Evolutionary conservation across 2,329 filamentous ascomycete genomes (phyloP).

Genomic region (Botrytis pseudocinerea): DNA sequence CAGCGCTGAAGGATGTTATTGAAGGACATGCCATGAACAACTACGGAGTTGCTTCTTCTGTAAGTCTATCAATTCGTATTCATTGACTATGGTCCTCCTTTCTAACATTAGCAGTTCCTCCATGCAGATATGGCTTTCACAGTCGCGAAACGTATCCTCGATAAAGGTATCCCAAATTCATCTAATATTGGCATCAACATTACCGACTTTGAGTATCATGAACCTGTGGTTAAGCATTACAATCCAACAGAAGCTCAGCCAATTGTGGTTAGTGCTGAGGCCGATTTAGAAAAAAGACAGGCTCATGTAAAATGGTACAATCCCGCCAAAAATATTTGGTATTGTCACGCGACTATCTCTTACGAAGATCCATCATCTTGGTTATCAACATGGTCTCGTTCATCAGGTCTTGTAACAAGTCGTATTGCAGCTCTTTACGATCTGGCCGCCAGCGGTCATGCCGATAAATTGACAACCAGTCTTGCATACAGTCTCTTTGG

Average conservation of each 20-base stretch:
- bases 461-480: slow-evolving; percentile 47
- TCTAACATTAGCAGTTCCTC: slow-evolving; percentile 43
- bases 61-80: slow-evolving; percentile 39
- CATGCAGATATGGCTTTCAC: slow-evolving; percentile 63
- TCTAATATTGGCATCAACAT: not conserved
- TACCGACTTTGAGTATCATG: not conserved
- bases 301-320: not conserved
- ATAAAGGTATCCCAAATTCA: not conserved
- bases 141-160: slow-evolving; percentile 40
- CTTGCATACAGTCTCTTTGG: slow-evolving; percentile 71
- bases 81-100: not conserved
- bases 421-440: not conserved
- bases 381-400: not conserved
- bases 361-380: not conserved
- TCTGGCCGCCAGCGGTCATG: not conserved
- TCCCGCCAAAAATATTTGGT: slow-evolving; percentile 37
- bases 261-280: not conserved
- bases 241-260: not conserved
- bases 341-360: not conserved
- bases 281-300: not conserved
- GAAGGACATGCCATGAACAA: slow-evolving; percentile 28
- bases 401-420: not conserved
- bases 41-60: slow-evolving; percentile 41
- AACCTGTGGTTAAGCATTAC: not conserved
- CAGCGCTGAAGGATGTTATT: slow-evolving; percentile 26